A percentile compares a stretch with the other conserved stretches of the same genome.
phyloP scores from a whole-genome alignment of 257 asterid genomes.

The Knoxia roxburghii region DNA sequence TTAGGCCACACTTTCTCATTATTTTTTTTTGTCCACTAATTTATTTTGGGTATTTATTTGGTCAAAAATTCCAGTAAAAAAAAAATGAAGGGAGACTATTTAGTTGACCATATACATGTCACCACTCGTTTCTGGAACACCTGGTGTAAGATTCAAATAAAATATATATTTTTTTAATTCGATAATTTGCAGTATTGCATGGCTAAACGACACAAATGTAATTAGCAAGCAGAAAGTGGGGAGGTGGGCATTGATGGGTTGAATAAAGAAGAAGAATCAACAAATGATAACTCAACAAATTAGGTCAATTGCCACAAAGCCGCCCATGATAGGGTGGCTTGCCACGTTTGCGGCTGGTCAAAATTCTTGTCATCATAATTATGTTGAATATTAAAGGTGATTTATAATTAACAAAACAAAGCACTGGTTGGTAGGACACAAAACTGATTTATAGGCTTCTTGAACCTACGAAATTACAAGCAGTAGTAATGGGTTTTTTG shows the following conservation, averaged over 20 bases:
- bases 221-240: neutral
- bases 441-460: constrained; percentile 20
- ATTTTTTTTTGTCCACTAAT: too few species aligned
- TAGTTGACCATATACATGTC: too few species aligned
- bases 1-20: too few species aligned
- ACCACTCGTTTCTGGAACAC: too few species aligned
- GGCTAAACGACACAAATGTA: neutral
- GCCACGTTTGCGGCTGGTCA: constrained; percentile 34
- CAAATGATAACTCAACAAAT: constrained; percentile 26
- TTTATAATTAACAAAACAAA: too few species aligned
- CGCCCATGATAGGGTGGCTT: constrained; percentile 24
- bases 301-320: constrained; percentile 28
- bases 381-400: constrained; percentile 20
- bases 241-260: constrained; percentile 1
- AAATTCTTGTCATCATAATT: constrained; percentile 23
- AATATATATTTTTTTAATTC: too few species aligned
- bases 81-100: too few species aligned
- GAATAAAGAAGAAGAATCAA: constrained; percentile 16
- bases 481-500: constrained; percentile 22
- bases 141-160: too few species aligned
- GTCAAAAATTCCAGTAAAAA: too few species aligned
- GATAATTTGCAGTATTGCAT: too few species aligned
- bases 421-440: constrained; percentile 35
- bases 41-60: too few species aligned
- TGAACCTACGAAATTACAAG: constrained; percentile 31